These are phyloP conservation scores for Wickerhamomyces chambardii DNA, from an alignment of 805 yeast species.

Conservation along the genomic window DNA sequence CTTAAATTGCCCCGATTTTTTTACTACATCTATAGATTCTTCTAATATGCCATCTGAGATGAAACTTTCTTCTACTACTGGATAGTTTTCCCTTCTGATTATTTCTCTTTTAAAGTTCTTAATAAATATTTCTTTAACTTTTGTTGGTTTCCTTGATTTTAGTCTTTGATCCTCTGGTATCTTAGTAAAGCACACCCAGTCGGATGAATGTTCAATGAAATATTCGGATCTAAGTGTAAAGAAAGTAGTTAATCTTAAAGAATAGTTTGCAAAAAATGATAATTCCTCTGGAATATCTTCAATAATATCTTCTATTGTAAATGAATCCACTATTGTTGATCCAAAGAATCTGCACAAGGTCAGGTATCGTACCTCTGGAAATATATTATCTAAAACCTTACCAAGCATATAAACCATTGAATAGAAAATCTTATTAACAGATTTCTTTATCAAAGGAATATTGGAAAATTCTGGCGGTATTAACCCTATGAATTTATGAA, in stretches of 20 bases:
- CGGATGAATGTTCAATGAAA: slow-evolving; percentile 13
- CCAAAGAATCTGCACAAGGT: slow-evolving; percentile 15
- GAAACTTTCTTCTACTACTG: slow-evolving; percentile 6
- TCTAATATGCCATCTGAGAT: too few relatives aligned
- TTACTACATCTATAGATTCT: too few relatives aligned
- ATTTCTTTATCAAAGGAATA: slow-evolving; percentile 2
- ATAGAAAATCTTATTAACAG: slow-evolving; percentile 11
- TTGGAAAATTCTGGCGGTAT: slow-evolving; percentile 12
- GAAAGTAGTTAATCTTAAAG: slow-evolving; percentile 9
- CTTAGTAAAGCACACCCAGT: slow-evolving; percentile 12
- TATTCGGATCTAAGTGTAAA: slow-evolving; percentile 15
- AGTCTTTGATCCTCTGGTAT: slow-evolving; percentile 8
- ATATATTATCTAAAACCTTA: slow-evolving; percentile 13
- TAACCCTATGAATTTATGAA: slow-evolving; percentile 7
- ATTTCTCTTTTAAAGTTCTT: slow-evolving; percentile 6
- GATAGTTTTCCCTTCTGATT: slow-evolving; percentile 11
- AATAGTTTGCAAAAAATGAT: slow-evolving; percentile 7
- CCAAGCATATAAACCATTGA: slow-evolving; percentile 5
- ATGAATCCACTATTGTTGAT: slow-evolving; percentile 13
- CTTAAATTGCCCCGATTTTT: too few relatives aligned
- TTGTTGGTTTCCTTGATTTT: slow-evolving; percentile 9
- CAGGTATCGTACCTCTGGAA: slow-evolving; percentile 15
- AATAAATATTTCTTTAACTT: slow-evolving; percentile 9
- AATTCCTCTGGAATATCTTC: slow-evolving; percentile 4
- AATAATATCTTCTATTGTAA: slow-evolving; percentile 3